phyloP scores from a whole-genome alignment of 768 basidiomycete genomes.

The Cystobasidium tubakii region DNA sequence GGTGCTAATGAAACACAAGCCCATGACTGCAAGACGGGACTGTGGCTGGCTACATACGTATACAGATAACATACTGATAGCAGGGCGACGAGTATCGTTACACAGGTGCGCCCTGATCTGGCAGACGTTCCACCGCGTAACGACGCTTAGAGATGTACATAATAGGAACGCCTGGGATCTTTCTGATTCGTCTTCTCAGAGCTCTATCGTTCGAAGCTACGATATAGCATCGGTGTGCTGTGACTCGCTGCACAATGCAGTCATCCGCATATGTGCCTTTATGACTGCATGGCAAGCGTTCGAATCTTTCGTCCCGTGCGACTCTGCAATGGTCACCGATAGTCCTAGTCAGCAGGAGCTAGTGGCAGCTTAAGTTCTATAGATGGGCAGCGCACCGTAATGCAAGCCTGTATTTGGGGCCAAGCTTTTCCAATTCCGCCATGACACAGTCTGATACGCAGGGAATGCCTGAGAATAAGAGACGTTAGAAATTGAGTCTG shows the following conservation, averaged over 20 bases:
- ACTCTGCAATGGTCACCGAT: constrained; percentile 57
- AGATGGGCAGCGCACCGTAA: constrained; percentile 61
- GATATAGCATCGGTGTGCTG: constrained; percentile 89
- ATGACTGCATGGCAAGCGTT: constrained; percentile 85
- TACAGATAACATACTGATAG: background rate
- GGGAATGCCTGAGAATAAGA: constrained; percentile 67
- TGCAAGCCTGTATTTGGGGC: constrained; percentile 88
- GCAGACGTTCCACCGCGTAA: constrained; percentile 90
- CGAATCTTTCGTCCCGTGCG: constrained; percentile 93
- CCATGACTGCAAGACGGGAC: no score
- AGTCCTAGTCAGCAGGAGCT: background rate
- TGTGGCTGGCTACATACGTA: background rate
- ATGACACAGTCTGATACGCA: constrained; percentile 99
- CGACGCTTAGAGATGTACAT: constrained; percentile 92
- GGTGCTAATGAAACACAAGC: no score
- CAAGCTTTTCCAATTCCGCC: constrained; percentile 95
- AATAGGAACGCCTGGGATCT: constrained; percentile 56
- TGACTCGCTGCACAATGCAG: constrained; percentile 92
- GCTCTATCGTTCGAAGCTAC: constrained; percentile 98
- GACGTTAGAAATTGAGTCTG: no score
- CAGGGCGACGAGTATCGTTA: background rate
- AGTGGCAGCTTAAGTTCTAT: no score
- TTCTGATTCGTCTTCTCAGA: constrained; percentile 80
- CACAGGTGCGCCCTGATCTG: constrained; percentile 63
- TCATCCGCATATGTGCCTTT: constrained; percentile 98